Evolutionary conservation across 352 stramenopile species (phyloP), one percentile per base, ranked within the genome.

Genomic region (Phytophthora cactorum): DNA sequence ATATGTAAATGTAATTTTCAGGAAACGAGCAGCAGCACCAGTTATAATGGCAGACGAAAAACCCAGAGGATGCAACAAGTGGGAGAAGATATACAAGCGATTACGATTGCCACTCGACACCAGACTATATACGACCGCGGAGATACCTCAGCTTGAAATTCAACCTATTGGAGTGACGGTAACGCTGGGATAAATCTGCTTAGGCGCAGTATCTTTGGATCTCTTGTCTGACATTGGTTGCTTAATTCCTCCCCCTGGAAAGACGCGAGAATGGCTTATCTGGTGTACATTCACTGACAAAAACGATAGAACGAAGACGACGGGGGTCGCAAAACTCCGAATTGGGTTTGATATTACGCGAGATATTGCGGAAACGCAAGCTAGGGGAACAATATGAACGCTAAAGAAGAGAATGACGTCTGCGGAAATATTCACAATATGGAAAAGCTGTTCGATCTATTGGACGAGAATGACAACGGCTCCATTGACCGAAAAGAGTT

Each of bases 381-480:
- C 0, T 9, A 8, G 3, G 10, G n/a, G n/a, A n/a, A 39, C 12
- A 49, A 0, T 22, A 9, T 41, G 28, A 34, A 63, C 31, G 0
- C 10, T 38, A 4, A 47, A 63, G n/a, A 59, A 51, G 1, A 44
- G 63, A 31, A 62, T 71, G 12, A 27, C 50, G 36, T 62, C 67
- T 27, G 66, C 72, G 1, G 72, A 81, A 52, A 52, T 52, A 0
- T 64, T 83, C 17, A 57, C 69, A 0, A 59, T 86, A 22, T 91
- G 83, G 83, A 91, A 91, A 87, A 88, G 57, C 59, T 94, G 1
- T 94, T 92, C 43, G 89, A 92, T 43, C 41, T 75, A 5, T 49
- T 94, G 9, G 86, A 94, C 31, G 46, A 47, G 4, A 75, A 92
- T 27, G 59, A 66, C 8, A 88, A 91, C 39, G 82, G 81, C 0